These are phyloP conservation scores for Karstenula rhodostoma DNA, from an alignment of 2,329 filamentous ascomycete species.

Conservation along the genomic window DNA sequence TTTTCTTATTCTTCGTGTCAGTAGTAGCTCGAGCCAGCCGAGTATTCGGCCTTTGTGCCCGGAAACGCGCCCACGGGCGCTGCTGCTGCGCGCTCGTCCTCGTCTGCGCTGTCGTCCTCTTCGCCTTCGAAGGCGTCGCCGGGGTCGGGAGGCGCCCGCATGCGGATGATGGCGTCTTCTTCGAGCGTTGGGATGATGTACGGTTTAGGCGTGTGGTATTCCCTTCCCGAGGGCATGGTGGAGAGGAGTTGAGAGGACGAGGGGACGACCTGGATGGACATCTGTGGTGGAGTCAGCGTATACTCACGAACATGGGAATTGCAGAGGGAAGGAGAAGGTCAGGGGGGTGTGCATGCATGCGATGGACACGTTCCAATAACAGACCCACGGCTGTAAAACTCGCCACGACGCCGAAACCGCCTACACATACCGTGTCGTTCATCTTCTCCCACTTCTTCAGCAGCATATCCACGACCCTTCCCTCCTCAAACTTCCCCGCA, in stretches of 20 bases:
- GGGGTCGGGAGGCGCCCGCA: conserved; percentile 65
- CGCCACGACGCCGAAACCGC: not conserved
- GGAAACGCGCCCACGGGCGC: conserved; percentile 48
- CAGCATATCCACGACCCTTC: conserved; percentile 83
- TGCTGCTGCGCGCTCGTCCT: conserved; percentile 37
- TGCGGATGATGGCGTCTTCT: conserved; percentile 65
- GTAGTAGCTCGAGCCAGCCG: conserved; percentile 41
- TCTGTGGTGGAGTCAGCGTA: conserved; percentile 55
- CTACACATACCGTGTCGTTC: conserved; percentile 80
- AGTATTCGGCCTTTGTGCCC: conserved; percentile 43
- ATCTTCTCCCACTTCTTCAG: conserved; percentile 89
- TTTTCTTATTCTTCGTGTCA: conserved; percentile 33
- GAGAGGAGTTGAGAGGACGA: conserved; percentile 74
- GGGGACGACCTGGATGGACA: conserved; percentile 82
- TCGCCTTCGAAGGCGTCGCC: conserved; percentile 51
- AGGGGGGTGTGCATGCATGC: not conserved
- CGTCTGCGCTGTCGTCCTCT: conserved; percentile 48
- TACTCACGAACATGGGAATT: conserved; percentile 9
- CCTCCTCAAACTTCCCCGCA: conserved; percentile 85
- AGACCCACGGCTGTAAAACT: too few relatives aligned
- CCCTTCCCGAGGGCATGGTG: conserved; percentile 85
- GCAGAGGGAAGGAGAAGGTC: not conserved
- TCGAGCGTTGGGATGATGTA: conserved; percentile 74
- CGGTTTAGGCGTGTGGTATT: conserved; percentile 77
- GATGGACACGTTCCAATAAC: too few relatives aligned